Conservation (phyloP, 1,284 basidiomycete genomes). For the Trichosporon inkin region DNA sequence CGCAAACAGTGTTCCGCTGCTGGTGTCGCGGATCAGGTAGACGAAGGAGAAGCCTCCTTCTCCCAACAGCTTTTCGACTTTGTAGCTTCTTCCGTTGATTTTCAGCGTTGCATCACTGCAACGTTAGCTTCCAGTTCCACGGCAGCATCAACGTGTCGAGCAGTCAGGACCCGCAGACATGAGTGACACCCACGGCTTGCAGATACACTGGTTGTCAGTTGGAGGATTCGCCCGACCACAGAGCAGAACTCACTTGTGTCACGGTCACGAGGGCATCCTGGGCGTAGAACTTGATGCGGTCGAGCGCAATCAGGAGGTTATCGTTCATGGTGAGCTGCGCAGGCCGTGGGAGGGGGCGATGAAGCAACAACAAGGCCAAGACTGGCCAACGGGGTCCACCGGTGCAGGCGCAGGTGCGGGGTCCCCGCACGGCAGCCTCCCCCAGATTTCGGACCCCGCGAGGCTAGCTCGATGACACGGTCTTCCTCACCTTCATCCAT, state of each 20-base stretch:
- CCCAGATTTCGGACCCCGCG: background rate
- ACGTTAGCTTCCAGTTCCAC: constrained; percentile 7
- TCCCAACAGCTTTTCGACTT: constrained; percentile 78
- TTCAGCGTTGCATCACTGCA: constrained; percentile 62
- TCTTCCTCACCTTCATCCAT: background rate
- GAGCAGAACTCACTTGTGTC: constrained; percentile 31
- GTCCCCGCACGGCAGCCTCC: background rate
- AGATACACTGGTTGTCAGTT: constrained; percentile 41
- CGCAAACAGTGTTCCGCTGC: constrained; percentile 72
- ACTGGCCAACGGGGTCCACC: background rate
- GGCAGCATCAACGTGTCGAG: background rate
- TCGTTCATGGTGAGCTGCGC: constrained; percentile 31
- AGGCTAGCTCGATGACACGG: background rate
- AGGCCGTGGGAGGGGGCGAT: background rate
- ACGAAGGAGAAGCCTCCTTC: constrained; percentile 96
- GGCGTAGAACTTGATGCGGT: constrained; percentile 42
- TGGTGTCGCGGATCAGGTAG: constrained; percentile 73
- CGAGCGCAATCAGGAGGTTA: constrained; percentile 38
- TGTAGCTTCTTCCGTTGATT: constrained; percentile 88
- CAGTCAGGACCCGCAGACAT: background rate
- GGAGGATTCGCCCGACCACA: background rate
- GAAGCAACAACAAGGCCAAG: background rate
- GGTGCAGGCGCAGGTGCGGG: constrained; percentile 3
- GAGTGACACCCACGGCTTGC: constrained; percentile 44
- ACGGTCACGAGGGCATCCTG: constrained; percentile 37